Percentiles rank a stretch among this genome's conserved stretches.
Evolutionary conservation across 768 basidiomycete species (phyloP).

Genomic region (Termitomyces sp.): DNA sequence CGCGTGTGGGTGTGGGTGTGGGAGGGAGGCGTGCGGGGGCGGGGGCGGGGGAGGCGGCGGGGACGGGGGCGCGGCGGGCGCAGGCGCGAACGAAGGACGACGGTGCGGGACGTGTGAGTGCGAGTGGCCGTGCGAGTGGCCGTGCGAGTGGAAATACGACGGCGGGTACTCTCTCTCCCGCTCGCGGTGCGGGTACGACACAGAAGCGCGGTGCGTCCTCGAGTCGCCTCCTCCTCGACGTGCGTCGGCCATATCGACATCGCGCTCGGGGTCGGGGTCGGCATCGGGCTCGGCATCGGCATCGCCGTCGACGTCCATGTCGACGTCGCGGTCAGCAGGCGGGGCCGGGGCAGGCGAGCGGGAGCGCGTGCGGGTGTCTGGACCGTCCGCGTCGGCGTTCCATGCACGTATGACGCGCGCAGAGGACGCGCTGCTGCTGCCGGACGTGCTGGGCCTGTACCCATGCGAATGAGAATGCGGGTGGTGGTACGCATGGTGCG

Average conservation of each 20-base stretch:
- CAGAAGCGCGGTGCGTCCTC: background rate
- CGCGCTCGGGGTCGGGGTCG: constrained; percentile 28
- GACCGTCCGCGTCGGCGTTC: background rate
- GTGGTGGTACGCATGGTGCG: background rate
- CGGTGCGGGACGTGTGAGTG: background rate
- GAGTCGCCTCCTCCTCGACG: too few species aligned
- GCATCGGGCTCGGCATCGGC: constrained; percentile 18
- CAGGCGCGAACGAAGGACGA: constrained; percentile 5
- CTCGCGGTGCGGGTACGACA: background rate
- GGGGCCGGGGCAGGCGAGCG: too few species aligned
- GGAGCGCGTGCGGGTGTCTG: too few species aligned
- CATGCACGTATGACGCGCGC: constrained; percentile 5
- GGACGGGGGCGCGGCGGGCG: background rate
- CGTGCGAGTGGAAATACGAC: background rate
- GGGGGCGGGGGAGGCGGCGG: background rate
- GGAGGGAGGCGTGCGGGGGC: background rate
- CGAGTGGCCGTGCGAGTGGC: background rate
- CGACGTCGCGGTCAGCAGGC: background rate
- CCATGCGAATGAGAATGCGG: background rate
- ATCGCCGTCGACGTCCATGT: constrained; percentile 10
- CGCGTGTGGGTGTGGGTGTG: background rate
- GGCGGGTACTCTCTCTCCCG: background rate
- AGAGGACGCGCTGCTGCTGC: background rate
- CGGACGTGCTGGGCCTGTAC: background rate
- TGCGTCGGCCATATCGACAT: constrained; percentile 10